Conservation (phyloP, 2,329 filamentous ascomycete species). For the Monosporascus sp. region DNA sequence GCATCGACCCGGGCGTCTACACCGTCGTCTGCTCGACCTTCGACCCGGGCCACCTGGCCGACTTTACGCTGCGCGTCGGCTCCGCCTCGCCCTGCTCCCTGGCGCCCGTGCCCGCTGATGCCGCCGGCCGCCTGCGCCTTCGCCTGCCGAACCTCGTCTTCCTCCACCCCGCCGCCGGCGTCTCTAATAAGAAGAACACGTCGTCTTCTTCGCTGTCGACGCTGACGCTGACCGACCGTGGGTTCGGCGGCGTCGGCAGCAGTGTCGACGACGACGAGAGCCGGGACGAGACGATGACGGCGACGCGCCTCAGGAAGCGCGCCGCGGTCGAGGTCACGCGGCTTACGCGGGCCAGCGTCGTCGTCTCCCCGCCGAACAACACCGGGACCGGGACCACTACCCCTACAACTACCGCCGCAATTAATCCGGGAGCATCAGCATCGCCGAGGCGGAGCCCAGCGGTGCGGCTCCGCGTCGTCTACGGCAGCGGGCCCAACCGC, state of each 20-base stretch:
- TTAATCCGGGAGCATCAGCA: not conserved
- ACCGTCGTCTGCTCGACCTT: slow-evolving; percentile 90
- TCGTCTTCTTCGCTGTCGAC: not conserved
- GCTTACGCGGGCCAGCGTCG: slow-evolving; percentile 57
- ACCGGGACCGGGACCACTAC: not conserved
- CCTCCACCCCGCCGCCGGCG: slow-evolving; percentile 39
- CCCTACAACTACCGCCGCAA: not conserved
- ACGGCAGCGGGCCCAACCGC: slow-evolving; percentile 51
- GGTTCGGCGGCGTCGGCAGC: no score
- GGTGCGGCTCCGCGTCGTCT: slow-evolving; percentile 65
- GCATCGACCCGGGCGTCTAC: slow-evolving; percentile 68
- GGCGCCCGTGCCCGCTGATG: slow-evolving; percentile 61
- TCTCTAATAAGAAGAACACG: slow-evolving; percentile 3
- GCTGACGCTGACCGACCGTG: no score
- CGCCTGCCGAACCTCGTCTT: slow-evolving; percentile 51
- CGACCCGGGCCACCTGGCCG: slow-evolving; percentile 69
- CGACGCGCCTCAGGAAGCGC: slow-evolving; percentile 29
- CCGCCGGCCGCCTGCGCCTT: slow-evolving; percentile 66
- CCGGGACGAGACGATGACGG: slow-evolving; percentile 38
- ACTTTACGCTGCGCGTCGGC: slow-evolving; percentile 71
- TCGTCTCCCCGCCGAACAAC: slow-evolving; percentile 29
- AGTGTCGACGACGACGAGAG: no score
- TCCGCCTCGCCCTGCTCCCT: slow-evolving; percentile 54
- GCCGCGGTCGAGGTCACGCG: slow-evolving; percentile 35
- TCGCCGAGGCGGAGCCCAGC: slow-evolving; percentile 26